These are phyloP conservation scores for Dichotomopilus funicola DNA, from an alignment of 2,329 filamentous ascomycete genomes.

Conservation along the genomic window DNA sequence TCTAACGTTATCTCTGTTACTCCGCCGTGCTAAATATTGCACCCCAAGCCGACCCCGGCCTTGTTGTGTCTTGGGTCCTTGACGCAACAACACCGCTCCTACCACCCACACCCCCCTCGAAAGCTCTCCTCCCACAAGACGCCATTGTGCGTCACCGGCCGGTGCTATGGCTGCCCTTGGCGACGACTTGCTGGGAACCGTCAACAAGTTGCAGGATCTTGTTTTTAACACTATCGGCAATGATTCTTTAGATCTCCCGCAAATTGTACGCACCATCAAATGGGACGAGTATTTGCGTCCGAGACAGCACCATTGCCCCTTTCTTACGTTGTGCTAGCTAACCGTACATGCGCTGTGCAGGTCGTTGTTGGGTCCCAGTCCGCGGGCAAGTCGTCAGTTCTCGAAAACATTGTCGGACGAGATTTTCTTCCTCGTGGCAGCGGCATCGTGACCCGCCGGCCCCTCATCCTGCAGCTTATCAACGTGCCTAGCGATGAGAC, in stretches of 20 bases:
- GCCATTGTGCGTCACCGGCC: conserved; percentile 1
- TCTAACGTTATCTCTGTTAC: neutral
- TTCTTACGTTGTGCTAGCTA: too few species aligned
- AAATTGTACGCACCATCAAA: conserved; percentile 66
- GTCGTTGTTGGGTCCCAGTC: conserved; percentile 98
- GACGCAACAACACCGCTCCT: conserved; percentile 1
- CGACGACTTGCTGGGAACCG: conserved; percentile 88
- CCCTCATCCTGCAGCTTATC: conserved; percentile 95
- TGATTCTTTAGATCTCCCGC: conserved; percentile 92
- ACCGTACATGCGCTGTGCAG: conserved; percentile 39
- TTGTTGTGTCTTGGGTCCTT: neutral
- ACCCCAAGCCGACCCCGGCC: too few species aligned
- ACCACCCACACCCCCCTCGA: neutral
- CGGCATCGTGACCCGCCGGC: conserved; percentile 90
- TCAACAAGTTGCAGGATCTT: conserved; percentile 97
- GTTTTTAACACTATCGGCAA: conserved; percentile 99
- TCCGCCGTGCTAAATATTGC: neutral
- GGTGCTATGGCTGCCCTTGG: conserved; percentile 80
- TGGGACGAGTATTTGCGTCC: neutral
- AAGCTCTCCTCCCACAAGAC: neutral
- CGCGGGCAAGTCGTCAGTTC: conserved; percentile 94
- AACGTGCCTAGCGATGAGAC: conserved; percentile 77
- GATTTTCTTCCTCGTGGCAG: conserved; percentile 95
- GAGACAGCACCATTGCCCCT: too few species aligned
- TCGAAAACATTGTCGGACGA: conserved; percentile 97